Base-by-base conservation (phyloP, 2,329 filamentous ascomycete species). In the Teratosphaeria viscida region DNA sequence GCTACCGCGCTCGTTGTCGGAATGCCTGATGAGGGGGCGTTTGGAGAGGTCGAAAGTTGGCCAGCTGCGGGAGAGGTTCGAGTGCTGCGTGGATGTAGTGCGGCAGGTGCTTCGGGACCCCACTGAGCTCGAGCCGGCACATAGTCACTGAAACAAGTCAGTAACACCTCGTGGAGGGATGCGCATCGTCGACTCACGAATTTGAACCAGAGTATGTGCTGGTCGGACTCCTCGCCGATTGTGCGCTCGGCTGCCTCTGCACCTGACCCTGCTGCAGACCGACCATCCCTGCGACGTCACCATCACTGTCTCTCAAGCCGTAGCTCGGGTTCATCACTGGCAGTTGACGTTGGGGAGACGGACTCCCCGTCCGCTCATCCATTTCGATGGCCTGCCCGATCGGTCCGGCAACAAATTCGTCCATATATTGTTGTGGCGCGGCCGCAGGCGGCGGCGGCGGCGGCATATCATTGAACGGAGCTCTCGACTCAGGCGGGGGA, bases 381-480 rank as follows among this genome's bases (percentile, higher is more conserved):
- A 95, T 92, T 72, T 94, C 90, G 57, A 91, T 82, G 2, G 87
- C 85, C 68, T 87, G 86, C 10, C 85, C 85, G 12, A 85, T 76
- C 14, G 74, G 68, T 43, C 69, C 70, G n/a, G 59, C 63, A 10
- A 62, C 61, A 55, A 59, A 61, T 61, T 54, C 59, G 61, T 58
- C 67, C 5, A 32, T 7, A 55, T 54, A 32, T 11, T 37, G 63
- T 62, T 76, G 74, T 27, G 73, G 71, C 64, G 68, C 68, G 10
- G 66, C 12, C n/a, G 57, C n/a, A 32, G 55, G 29, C 23, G 55
- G 27, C n/a, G 57, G 16, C 27, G 55, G 29, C 23, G 55, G 35
- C 11, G 55, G 55, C 55, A 32, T 49, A 37, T 27, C 37, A 35
- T 23, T 52, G 12, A 34, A 54, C 10, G 63, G 60, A 35, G 61